phyloP scores from a whole-genome alignment of 2,329 filamentous ascomycete species.

The Hymenoscyphus linearis region DNA sequence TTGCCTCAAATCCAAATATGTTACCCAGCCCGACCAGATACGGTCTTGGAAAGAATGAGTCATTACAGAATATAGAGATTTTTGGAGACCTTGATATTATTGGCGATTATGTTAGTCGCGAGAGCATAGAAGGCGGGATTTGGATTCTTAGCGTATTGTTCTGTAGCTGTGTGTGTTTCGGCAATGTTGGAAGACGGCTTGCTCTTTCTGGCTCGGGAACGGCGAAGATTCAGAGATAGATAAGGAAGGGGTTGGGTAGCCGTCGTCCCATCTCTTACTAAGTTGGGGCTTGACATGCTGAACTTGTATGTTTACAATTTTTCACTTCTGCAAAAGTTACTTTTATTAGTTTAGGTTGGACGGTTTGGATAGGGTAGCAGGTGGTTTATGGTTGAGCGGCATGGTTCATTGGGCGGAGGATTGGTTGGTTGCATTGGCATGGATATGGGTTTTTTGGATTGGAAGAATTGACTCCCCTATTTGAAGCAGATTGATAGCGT shows the following conservation, averaged over 20 bases:
- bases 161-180: conserved; percentile 92
- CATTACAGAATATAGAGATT: conserved; percentile 11
- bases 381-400: too few relatives aligned
- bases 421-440: neutral
- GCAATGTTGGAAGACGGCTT: conserved; percentile 83
- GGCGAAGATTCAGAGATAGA: neutral
- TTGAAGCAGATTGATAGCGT: neutral
- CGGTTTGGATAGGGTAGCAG: too few relatives aligned
- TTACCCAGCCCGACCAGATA: conserved; percentile 58
- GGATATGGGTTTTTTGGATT: neutral
- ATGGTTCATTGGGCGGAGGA: neutral
- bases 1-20: conserved; percentile 72
- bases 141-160: conserved; percentile 95
- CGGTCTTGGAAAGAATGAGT: conserved; percentile 12
- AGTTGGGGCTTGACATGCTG: too few relatives aligned
- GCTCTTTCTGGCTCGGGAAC: conserved; percentile 35
- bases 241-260: neutral
- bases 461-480: neutral
- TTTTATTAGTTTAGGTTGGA: too few relatives aligned
- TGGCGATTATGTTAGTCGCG: conserved; percentile 50
- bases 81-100: conserved; percentile 9
- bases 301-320: too few relatives aligned
- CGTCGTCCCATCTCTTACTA: too few relatives aligned
- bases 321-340: too few relatives aligned
- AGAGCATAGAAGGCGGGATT: conserved; percentile 66